phyloP scores from a whole-genome alignment of 768 basidiomycete genomes.

The Pleurotus tuber-regium region DNA sequence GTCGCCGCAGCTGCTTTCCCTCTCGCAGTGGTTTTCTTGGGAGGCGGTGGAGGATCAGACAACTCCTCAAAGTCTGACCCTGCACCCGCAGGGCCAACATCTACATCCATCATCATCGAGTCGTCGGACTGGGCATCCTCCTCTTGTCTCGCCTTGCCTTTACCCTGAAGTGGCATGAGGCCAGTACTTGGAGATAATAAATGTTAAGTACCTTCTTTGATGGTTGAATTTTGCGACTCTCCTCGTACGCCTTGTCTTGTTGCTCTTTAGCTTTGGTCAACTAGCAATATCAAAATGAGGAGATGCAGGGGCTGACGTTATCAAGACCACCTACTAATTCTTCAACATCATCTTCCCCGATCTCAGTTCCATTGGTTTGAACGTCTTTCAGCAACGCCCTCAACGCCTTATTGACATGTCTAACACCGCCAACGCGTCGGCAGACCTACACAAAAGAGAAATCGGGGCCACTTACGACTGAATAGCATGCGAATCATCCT shows the following conservation, averaged over 20 bases:
- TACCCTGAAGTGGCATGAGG: conserved; percentile 33
- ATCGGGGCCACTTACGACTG: conserved; percentile 57
- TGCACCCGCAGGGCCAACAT: conserved; percentile 35
- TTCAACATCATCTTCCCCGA: conserved; percentile 74
- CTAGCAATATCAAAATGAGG: conserved; percentile 31
- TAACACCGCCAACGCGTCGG: conserved; percentile 23
- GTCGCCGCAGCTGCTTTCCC: conserved; percentile 31
- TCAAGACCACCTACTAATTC: conserved; percentile 51
- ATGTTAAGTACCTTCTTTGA: conserved; percentile 36
- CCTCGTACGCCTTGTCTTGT: conserved; percentile 61
- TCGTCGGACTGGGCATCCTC: conserved; percentile 60
- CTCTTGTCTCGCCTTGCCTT: conserved; percentile 44
- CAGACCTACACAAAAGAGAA: background rate
- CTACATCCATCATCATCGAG: conserved; percentile 79
- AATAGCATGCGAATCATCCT: conserved; percentile 95
- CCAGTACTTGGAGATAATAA: background rate
- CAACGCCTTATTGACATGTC: conserved; percentile 64
- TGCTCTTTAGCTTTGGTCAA: conserved; percentile 68
- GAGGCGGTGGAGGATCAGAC: conserved; percentile 41
- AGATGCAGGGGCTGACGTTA: background rate
- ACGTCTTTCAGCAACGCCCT: conserved; percentile 67
- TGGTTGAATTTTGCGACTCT: conserved; percentile 36
- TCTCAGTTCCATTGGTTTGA: conserved; percentile 58
- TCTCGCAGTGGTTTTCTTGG: conserved; percentile 41
- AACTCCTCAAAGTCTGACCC: conserved; percentile 56